A percentile compares a stretch with the other conserved stretches of the same genome.
These are phyloP conservation scores for Escovopsis sp. DNA, from an alignment of 2,329 filamentous ascomycete species.

Conservation along the genomic window DNA sequence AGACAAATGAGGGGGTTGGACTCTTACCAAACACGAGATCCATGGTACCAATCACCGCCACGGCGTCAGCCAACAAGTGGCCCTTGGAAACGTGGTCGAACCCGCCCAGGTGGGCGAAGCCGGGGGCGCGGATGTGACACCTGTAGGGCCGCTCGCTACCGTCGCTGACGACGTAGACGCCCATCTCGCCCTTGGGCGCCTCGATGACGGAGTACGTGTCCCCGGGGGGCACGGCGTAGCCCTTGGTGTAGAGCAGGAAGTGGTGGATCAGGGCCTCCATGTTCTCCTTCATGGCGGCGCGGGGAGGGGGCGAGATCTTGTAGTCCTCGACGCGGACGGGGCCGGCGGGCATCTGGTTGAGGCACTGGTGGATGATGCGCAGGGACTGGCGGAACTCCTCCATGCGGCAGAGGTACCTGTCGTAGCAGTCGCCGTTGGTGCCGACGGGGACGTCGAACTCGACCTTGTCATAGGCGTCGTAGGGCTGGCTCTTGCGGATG, in stretches of 20 bases:
- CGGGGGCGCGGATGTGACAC: conserved; percentile 92
- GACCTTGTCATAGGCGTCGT: conserved; percentile 94
- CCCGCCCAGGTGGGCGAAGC: conserved; percentile 85
- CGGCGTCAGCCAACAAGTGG: conserved; percentile 88
- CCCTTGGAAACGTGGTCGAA: conserved; percentile 91
- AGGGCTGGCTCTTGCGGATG: conserved; percentile 89
- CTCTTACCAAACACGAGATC: conserved; percentile 73
- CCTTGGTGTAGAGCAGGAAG: conserved; percentile 97
- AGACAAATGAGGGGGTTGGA: background rate
- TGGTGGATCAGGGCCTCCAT: conserved; percentile 99
- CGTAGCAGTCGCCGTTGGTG: conserved; percentile 96
- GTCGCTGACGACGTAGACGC: conserved; percentile 89
- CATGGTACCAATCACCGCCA: conserved; percentile 87
- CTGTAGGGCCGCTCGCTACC: conserved; percentile 93
- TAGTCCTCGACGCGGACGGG: conserved; percentile 96
- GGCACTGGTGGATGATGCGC: conserved; percentile 94
- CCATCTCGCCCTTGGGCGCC: conserved; percentile 99
- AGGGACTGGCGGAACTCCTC: conserved; percentile 98
- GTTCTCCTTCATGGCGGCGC: conserved; percentile 99
- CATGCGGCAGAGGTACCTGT: conserved; percentile 98
- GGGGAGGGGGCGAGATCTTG: conserved; percentile 93
- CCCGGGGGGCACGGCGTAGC: conserved; percentile 88
- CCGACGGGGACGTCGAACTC: conserved; percentile 97
- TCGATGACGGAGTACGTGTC: conserved; percentile 98
- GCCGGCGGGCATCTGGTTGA: conserved; percentile 96